Evolutionary conservation across 2,329 filamentous ascomycete species (phyloP).

Genomic region (Leptographium lundbergii): DNA sequence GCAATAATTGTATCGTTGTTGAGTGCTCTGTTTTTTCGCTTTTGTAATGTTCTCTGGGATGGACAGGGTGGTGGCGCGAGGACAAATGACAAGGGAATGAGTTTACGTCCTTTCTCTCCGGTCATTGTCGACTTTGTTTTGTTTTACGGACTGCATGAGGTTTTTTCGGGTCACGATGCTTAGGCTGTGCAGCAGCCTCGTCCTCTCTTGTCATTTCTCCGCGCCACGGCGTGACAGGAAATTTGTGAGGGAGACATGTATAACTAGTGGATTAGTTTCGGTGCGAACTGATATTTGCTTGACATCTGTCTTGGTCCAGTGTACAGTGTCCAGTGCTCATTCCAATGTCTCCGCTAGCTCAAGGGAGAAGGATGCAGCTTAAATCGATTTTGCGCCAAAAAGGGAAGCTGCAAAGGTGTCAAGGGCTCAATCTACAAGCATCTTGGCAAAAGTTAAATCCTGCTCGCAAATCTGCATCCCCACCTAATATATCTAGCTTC

Average conservation of each 20-base stretch:
- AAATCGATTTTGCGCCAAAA: no score
- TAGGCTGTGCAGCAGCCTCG: slow-evolving; percentile 1
- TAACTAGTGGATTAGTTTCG: slow-evolving; percentile 1
- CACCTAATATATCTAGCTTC: no score
- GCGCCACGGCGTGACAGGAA: background rate
- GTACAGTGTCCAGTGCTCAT: no score
- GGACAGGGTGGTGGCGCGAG: slow-evolving; percentile 12
- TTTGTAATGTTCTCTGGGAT: slow-evolving; percentile 9
- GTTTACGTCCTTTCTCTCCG: slow-evolving; percentile 7
- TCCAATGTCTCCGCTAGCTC: no score
- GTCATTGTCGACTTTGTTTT: slow-evolving; percentile 13
- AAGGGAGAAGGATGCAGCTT: no score
- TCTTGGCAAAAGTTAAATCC: no score
- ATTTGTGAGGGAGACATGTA: background rate
- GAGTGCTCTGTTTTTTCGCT: slow-evolving; percentile 1
- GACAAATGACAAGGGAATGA: slow-evolving; percentile 12
- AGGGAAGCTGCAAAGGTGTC: no score
- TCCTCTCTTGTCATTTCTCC: background rate
- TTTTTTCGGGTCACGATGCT: slow-evolving; percentile 10
- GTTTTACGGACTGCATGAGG: slow-evolving; percentile 12
- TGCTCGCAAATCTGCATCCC: no score
- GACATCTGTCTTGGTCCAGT: background rate
- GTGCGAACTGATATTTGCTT: background rate
- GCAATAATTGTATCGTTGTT: background rate
- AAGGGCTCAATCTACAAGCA: no score